Evolutionary conservation across 306 rosid genomes (phyloP), one percentile per base, ranked within the genome.

Genomic region (Begonia fuchsioides): DNA sequence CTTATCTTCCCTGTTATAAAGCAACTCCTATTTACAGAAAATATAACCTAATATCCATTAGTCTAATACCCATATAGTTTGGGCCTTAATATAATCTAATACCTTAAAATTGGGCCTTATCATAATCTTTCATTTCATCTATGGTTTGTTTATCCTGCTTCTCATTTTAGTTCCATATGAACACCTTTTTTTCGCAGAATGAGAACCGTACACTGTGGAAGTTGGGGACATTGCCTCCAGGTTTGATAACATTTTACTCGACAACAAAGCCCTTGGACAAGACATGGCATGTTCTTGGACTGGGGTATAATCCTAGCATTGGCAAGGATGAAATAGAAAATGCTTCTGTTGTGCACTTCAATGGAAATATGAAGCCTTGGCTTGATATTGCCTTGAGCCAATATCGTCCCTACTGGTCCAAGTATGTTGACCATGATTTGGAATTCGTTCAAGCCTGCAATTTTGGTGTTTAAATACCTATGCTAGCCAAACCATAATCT

Each of bases 291-390:
- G 57, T 53, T 3, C 57, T 53, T 2, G 57, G 57, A 40, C 57
- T 53, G 11, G 57, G 57, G 16, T 53, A 53, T 35, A 53, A 53
- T 13, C 57, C 57, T n/a, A 40, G 48, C 57, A 40, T 53, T 17
- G 17, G 48, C 11, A 40, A 53, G 47, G 48, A 53, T 12, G 57
- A 53, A 35, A 53, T 53, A 15, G 16, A 40, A 39, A 40, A 40
- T 17, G 57, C 57, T 53, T 45, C 57, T 15, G 57, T 53, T 17
- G 48, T 53, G 48, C 57, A 53, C 17, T 53, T 39, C 57, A 53
- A 53, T 53, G 57, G n/a, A n/a, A n/a, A n/a, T n/a, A n/a, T n/a
- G n/a, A n/a, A n/a, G n/a, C n/a, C n/a, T n/a, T n/a, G n/a, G 57
- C 38, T 53, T 11, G 57, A 53, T 26, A 53, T 53, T 3, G 57